These are phyloP conservation scores for Ophiocordyceps camponoti-saundersi DNA, from an alignment of 2,329 filamentous ascomycete species.

Conservation along the genomic window DNA sequence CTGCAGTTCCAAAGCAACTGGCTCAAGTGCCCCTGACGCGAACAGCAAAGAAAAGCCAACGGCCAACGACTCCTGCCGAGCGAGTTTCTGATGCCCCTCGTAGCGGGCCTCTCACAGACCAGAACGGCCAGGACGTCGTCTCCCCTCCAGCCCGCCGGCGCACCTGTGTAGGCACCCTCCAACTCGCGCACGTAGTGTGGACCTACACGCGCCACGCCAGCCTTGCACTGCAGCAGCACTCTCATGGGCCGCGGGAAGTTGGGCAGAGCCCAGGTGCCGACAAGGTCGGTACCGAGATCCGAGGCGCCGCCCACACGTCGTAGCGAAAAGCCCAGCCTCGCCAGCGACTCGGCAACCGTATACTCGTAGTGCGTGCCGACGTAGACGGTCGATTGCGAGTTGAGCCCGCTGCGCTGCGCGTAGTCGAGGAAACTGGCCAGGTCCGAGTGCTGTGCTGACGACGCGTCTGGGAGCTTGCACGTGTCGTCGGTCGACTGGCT, in stretches of 20 bases:
- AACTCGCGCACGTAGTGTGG: slow-evolving; percentile 56
- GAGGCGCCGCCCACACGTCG: slow-evolving; percentile 46
- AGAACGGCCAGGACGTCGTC: slow-evolving; percentile 52
- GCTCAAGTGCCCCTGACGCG: slow-evolving; percentile 35
- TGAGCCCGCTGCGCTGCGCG: slow-evolving; percentile 37
- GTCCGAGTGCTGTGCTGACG: slow-evolving; percentile 39
- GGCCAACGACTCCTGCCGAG: slow-evolving; percentile 50
- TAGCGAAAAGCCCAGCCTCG: slow-evolving; percentile 45
- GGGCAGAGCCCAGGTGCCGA: slow-evolving; percentile 51
- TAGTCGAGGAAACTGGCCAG: slow-evolving; percentile 49
- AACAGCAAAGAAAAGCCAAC: slow-evolving; percentile 53
- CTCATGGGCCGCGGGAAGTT: slow-evolving; percentile 18
- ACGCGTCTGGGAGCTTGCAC: slow-evolving; percentile 18
- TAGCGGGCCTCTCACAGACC: slow-evolving; percentile 51
- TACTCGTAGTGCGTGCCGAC: slow-evolving; percentile 69
- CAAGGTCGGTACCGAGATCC: slow-evolving; percentile 58
- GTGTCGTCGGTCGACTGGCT: not conserved
- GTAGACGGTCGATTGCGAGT: slow-evolving; percentile 40
- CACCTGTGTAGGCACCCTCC: slow-evolving; percentile 59
- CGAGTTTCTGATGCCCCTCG: slow-evolving; percentile 61
- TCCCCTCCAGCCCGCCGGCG: slow-evolving; percentile 56
- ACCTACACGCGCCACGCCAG: slow-evolving; percentile 28
- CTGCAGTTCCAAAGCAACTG: slow-evolving; percentile 60
- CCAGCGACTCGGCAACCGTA: slow-evolving; percentile 37
- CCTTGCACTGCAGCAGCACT: slow-evolving; percentile 54